Evolutionary conservation across 75 land plant species (phyloP).

Genomic region (Selaginella moellendorffii): DNA sequence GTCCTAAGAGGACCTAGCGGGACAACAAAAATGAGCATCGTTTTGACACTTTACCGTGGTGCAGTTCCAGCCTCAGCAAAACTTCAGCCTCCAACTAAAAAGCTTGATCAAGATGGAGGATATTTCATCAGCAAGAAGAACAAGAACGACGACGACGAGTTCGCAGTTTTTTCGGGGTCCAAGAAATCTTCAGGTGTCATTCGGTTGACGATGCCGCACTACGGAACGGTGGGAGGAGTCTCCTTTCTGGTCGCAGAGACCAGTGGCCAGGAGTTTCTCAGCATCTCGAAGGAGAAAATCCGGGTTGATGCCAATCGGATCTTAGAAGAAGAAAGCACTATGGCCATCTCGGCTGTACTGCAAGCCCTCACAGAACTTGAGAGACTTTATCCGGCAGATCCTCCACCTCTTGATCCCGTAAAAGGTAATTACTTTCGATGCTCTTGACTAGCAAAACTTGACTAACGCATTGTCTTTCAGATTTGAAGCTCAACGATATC

Average conservation of each 20-base stretch:
- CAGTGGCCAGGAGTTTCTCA: conserved; percentile 44
- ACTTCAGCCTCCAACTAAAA: conserved; percentile 5
- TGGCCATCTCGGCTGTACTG: conserved; percentile 63
- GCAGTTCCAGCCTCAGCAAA: neutral
- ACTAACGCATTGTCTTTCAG: conserved; percentile 25
- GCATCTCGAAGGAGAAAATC: conserved; percentile 64
- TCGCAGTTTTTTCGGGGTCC: conserved; percentile 21
- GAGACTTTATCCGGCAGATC: conserved; percentile 49
- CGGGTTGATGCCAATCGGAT: conserved; percentile 71
- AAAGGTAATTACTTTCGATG: conserved; percentile 37
- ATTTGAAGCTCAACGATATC: conserved; percentile 67
- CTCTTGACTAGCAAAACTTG: neutral
- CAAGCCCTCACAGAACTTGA: conserved; percentile 43
- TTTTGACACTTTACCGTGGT: neutral
- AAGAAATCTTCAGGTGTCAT: conserved; percentile 69
- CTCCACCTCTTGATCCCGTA: conserved; percentile 66
- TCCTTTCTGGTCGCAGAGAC: conserved; percentile 62
- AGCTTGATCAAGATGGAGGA: conserved; percentile 31
- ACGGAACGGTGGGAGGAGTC: conserved; percentile 50
- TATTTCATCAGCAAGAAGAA: conserved; percentile 53
- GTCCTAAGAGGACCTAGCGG: neutral
- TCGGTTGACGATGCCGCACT: conserved; percentile 61
- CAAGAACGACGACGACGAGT: conserved; percentile 67
- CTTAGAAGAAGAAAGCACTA: conserved; percentile 56
- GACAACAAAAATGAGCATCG: neutral